Evolutionary conservation across 768 basidiomycete genomes (phyloP), one percentile per base, ranked within the genome.

Genomic region (Xerocomellus intermedius): DNA sequence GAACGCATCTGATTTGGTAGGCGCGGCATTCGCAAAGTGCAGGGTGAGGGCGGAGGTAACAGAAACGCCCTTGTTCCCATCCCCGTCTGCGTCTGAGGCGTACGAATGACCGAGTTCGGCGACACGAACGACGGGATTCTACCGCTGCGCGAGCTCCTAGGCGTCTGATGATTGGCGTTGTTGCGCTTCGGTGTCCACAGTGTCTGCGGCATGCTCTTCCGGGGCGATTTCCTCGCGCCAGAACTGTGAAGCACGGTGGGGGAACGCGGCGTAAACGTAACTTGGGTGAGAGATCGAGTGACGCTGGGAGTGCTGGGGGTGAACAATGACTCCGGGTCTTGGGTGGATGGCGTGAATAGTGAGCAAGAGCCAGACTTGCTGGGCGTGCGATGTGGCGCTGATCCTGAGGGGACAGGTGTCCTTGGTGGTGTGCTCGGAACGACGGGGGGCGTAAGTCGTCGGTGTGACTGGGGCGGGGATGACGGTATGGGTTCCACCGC

Each of bases 371-470:
- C 58, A 3, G 63, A 57, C 45, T 58, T 60, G 55, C 42, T 51
- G 3, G 68, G 68, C 8, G 66, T 58, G 24, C 47, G 59, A 46
- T 53, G 36, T 16, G 35, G 26, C 17, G 42, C 54, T 16, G 55
- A 51, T 17, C 22, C 38, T 8, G 57, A 41, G 14, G 55, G 36
- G n/a, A 50, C 21, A 13, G 21, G 26, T 61, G 62, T 72, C 51
- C 72, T 71, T 12, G 76, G 74, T 22, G 79, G 79, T 6, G 78
- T 79, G 26, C 65, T 65, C 7, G 74, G 75, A 43, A 35, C 21
- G 12, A 42, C n/a, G 13, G 53, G 65, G 10, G 42, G 55, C 24
- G 48, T 35, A 5, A 42, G 57, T 38, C 55, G 58, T 13, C 26
- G 52, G 41, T 36, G 33, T 10, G 50, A 56, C 61, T 55, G 35